Evolutionary conservation across 108 stramenopile genomes (phyloP), one percentile per base, ranked within the genome.

Genomic region (Skeletonema potamos): DNA sequence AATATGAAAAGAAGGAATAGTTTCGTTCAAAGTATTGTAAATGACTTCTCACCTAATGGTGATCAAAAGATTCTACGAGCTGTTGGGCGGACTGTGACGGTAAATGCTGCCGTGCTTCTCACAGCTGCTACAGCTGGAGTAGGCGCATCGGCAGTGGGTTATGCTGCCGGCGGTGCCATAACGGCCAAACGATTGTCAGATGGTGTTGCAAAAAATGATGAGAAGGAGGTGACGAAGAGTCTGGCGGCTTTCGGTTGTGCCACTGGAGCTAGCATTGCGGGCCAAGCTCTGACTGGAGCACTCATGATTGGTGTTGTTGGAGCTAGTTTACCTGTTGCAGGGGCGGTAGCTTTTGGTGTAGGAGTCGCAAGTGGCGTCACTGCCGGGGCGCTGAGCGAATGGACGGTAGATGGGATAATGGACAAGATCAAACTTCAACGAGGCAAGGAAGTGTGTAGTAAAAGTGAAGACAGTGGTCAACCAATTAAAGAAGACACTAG

Each of bases 381-480:
- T 24, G 78, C 66, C 2, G 78, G 78, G 9, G 78, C 78, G 11
- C 62, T 76, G 58, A 76, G 74, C n/a, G 74, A 76, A 46, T 76
- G 77, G 77, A 72, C 71, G 1, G 77, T 78, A 27, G 77, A 78
- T 20, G 26, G 66, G 51, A 13, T 48, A 1, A 66, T 66, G 65
- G 58, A 59, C 10, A 59, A 51, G 48, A 51, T 9, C 1, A 51
- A 22, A 22, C 0, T 22, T 8, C 22, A 10, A 22, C 48, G 48
- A 51, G 22, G 17, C 8, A 51, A 17, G 7, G 48, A 51, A 20
- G 22, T 24, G 48, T 22, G 20, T 1, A 51, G 22, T 24, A 51
- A 20, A 51, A n/a, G 15, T 51, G 15, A 41, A 41, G 11, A 37
- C 36, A 37, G 36, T 37, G 36, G 12, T 37, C 12, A 37, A 37